Evolutionary conservation across 1,139 yeast species (phyloP).

Genomic region (Yamadazyma taylorii): DNA sequence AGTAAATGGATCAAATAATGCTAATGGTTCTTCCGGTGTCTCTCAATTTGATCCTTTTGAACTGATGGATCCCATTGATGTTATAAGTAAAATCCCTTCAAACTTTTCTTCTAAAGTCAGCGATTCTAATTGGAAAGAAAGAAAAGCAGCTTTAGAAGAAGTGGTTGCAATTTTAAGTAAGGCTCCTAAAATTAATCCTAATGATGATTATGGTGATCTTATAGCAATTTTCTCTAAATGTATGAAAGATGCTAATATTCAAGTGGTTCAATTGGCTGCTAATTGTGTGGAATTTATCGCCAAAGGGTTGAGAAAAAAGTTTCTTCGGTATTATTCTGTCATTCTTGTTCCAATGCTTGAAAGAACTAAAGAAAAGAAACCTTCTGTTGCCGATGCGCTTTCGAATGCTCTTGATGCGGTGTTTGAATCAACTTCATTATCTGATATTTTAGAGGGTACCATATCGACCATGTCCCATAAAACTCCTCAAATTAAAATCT

Average conservation of each 20-base stretch:
- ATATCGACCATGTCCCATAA: constrained; percentile 66
- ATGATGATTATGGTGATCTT: constrained; percentile 61
- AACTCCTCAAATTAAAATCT: constrained; percentile 81
- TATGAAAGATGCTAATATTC: constrained; percentile 86
- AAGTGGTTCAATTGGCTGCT: constrained; percentile 82
- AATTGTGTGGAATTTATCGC: constrained; percentile 64
- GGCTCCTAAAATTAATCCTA: constrained; percentile 38
- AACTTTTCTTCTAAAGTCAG: constrained; percentile 56
- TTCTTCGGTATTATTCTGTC: constrained; percentile 53
- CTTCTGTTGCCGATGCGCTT: constrained; percentile 70
- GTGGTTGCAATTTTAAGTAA: constrained; percentile 53
- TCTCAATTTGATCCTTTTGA: constrained; percentile 39
- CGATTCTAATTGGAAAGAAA: constrained; percentile 85
- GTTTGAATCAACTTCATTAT: constrained; percentile 49
- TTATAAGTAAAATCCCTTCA: constrained; percentile 63
- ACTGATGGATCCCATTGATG: constrained; percentile 50
- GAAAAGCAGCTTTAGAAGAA: constrained; percentile 83
- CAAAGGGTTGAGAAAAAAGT: constrained; percentile 59
- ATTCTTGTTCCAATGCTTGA: constrained; percentile 70
- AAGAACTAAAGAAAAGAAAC: constrained; percentile 86
- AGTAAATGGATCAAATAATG: constrained; percentile 8
- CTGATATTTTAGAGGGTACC: constrained; percentile 63
- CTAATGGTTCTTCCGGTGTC: no score
- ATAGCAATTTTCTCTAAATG: constrained; percentile 65
- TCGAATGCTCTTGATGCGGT: constrained; percentile 65